phyloP scores from a whole-genome alignment of 2,329 filamentous ascomycete species.

The Aspergillus aculeatinus region DNA sequence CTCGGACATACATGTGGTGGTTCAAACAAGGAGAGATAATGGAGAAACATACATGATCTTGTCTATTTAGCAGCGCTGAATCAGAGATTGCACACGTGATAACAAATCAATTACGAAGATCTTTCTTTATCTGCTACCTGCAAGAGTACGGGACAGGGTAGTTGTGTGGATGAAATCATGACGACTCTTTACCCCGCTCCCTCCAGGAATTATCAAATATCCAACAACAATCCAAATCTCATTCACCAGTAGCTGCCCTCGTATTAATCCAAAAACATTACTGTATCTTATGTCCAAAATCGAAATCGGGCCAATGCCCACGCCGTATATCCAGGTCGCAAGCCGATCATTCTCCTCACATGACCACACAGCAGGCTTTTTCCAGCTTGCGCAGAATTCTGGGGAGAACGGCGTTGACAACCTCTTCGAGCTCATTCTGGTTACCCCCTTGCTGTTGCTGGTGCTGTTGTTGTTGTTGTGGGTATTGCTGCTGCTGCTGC shows the following conservation, averaged over 20 bases:
- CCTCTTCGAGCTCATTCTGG: conserved; percentile 58
- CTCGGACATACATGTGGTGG: background rate
- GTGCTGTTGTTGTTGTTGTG: conserved; percentile 42
- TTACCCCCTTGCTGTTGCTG: conserved; percentile 50
- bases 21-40: background rate
- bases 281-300: background rate
- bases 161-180: background rate
- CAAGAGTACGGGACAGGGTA: background rate
- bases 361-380: conserved; percentile 70
- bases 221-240: no score
- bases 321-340: background rate
- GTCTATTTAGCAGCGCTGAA: background rate
- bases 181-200: background rate
- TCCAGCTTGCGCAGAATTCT: conserved; percentile 64
- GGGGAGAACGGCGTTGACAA: conserved; percentile 61
- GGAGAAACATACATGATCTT: background rate
- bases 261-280: background rate
- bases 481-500: conserved; percentile 39
- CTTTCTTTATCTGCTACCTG: background rate
- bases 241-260: no score
- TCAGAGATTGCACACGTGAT: background rate
- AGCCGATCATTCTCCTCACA: conserved; percentile 51
- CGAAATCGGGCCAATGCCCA: background rate
- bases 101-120: background rate
- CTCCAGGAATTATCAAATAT: background rate